Conservation (phyloP, 148 eudicot genomes). For the Vaccinium macrocarpon region DNA sequence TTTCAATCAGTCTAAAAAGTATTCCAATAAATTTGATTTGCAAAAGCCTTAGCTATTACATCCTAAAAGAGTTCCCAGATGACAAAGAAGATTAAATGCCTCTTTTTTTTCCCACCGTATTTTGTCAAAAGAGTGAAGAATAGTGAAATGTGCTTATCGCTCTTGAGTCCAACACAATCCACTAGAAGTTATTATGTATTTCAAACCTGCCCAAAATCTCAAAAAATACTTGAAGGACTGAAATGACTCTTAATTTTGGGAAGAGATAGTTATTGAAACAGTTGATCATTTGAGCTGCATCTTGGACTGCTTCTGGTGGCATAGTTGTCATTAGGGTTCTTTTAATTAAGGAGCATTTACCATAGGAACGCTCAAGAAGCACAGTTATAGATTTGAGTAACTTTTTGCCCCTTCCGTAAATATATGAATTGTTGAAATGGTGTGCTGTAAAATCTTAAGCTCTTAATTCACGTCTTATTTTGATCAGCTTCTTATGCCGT, state of each 20-base stretch:
- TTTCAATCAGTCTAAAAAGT: not conserved
- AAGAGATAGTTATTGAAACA: not conserved
- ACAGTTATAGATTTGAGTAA: not conserved
- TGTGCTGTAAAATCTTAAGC: not conserved
- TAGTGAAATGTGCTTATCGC: no score
- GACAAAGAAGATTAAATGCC: not conserved
- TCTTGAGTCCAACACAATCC: no score
- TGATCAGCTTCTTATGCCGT: not conserved
- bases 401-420: not conserved
- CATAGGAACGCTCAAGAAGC: not conserved
- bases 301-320: not conserved
- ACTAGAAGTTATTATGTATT: not conserved
- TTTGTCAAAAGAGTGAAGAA: not conserved
- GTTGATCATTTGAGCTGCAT: not conserved
- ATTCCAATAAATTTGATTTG: not conserved
- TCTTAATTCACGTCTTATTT: not conserved
- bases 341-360: not conserved
- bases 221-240: not conserved
- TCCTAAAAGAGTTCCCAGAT: not conserved
- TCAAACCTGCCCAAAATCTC: not conserved
- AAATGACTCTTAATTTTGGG: not conserved
- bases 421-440: not conserved
- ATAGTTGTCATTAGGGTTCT: not conserved
- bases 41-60: not conserved
- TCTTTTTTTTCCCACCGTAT: no score